These are phyloP conservation scores for Linderniella brevidens DNA, from an alignment of 257 asterid species.

Conservation along the genomic window DNA sequence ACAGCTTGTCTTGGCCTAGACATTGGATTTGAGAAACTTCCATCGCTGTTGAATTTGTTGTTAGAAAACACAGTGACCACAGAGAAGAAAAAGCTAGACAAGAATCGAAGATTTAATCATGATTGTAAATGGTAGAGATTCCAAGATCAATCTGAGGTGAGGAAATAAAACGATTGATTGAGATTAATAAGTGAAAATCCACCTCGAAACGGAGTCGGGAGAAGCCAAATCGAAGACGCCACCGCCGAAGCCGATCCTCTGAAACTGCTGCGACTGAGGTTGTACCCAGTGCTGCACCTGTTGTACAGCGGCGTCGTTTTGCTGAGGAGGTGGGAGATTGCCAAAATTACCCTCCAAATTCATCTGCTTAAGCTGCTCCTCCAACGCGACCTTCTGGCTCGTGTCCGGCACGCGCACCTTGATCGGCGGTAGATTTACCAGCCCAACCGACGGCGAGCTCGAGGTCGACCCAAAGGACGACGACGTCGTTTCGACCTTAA, in stretches of 20 bases:
- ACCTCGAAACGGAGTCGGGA: slow-evolving; percentile 82
- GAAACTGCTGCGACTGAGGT: slow-evolving; percentile 17
- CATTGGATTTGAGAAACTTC: slow-evolving; percentile 41
- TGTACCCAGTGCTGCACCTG: slow-evolving; percentile 25
- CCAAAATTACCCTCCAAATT: slow-evolving; percentile 14
- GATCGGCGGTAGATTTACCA: slow-evolving; percentile 43
- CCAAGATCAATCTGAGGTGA: no score
- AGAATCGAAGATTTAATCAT: no score
- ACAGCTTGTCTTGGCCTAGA: slow-evolving; percentile 46
- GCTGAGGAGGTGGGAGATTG: slow-evolving; percentile 7
- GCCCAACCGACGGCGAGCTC: slow-evolving; percentile 39
- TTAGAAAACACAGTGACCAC: slow-evolving; percentile 9
- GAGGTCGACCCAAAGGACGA: slow-evolving; percentile 69
- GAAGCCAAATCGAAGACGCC: slow-evolving; percentile 40
- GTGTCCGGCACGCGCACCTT: slow-evolving; percentile 45
- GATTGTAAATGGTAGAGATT: no score
- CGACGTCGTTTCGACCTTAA: slow-evolving; percentile 47
- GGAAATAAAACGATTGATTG: no score
- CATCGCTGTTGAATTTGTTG: slow-evolving; percentile 37
- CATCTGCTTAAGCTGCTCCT: slow-evolving; percentile 64
- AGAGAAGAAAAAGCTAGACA: no score
- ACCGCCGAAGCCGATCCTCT: slow-evolving; percentile 30
- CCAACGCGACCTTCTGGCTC: slow-evolving; percentile 25
- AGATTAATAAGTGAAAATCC: no score
- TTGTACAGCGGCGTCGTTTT: slow-evolving; percentile 14